Base-by-base conservation (phyloP, 768 basidiomycete genomes). In the Pleurotus eryngii region DNA sequence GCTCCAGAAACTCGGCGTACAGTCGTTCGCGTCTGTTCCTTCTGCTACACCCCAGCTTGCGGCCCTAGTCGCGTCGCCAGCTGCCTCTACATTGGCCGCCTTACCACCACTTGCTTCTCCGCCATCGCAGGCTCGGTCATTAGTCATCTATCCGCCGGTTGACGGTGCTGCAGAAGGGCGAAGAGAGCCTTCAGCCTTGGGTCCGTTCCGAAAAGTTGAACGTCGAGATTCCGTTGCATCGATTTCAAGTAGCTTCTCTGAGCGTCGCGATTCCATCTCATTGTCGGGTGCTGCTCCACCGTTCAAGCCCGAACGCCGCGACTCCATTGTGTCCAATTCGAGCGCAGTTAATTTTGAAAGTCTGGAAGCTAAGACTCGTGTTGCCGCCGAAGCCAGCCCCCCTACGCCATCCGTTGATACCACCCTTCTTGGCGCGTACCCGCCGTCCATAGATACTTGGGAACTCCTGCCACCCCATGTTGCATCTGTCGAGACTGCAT, bases 1-100 rank as follows among this genome's bases (percentile, higher is more conserved):
- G 61, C 39, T 77, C 18, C 72, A 82, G 55, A 87, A 86, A 71
- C 74, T 85, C 15, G 71, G 65, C 61, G 58, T 24, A 63, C 68
- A 27, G 65, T 72, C 46, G 62, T 9, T 56, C 20, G 14, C 59
- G 6, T 57, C 56, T 47, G 20, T 40, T 50, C 56, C 49, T 40
- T 17, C 49, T 0, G 37, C 39, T 11, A 7, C 22, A 15, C 37
- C 39, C 18, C 11, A 26, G 17, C 37, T 35, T n/a, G 26, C 20
- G 17, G n/a, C 40, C 40, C 11, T 18, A 38, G n/a, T 18, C 15
- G 3, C 20, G 9, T 50, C 49, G 6, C 26, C 49, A 17, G 30
- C 49, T 27, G 30, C 6, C 3, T 15, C 27, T 35, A n/a, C 49
- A 5, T 8, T 12, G 5, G 4, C 51, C 20, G 15, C 15, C 9